A percentile compares a stretch with the other conserved stretches of the same genome.
Conservation (phyloP, 805 yeast genomes). For the Candida hungchunana region DNA sequence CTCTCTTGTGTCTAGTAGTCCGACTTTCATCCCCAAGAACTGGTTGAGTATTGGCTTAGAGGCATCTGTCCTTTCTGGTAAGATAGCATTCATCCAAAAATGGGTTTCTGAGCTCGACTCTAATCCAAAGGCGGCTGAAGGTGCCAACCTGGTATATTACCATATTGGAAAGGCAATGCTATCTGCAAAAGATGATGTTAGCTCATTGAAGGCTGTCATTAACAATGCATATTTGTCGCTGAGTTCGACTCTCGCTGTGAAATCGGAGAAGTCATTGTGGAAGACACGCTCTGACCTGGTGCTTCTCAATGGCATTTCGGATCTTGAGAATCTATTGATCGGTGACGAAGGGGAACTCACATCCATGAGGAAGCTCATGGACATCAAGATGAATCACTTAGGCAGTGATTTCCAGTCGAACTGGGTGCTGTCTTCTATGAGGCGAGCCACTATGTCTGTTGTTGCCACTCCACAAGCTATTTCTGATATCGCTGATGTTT, state of each 20-base stretch:
- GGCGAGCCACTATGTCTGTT: slow-evolving; percentile 43
- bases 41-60: slow-evolving; percentile 70
- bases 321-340: slow-evolving; percentile 35
- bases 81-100: slow-evolving; percentile 40
- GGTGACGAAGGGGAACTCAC: slow-evolving; percentile 1
- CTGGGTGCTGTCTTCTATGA: slow-evolving; percentile 54
- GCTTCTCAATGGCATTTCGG: slow-evolving; percentile 57
- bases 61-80: slow-evolving; percentile 67
- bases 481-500: slow-evolving; percentile 42
- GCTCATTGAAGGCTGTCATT: slow-evolving; percentile 36
- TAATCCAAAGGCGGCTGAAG: slow-evolving; percentile 41
- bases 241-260: slow-evolving; percentile 53
- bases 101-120: slow-evolving; percentile 59
- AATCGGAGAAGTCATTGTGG: slow-evolving; percentile 46
- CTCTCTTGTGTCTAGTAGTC: slow-evolving; percentile 6
- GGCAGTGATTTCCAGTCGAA: slow-evolving; percentile 57
- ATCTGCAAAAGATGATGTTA: slow-evolving; percentile 31
- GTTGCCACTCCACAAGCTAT: slow-evolving; percentile 19
- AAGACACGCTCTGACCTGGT: slow-evolving; percentile 46
- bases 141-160: slow-evolving; percentile 50
- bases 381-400: slow-evolving; percentile 25
- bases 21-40: slow-evolving; percentile 28
- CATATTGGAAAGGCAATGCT: slow-evolving; percentile 62
- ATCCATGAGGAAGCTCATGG: slow-evolving; percentile 15
- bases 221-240: slow-evolving; percentile 50